Percentiles rank a stretch among this genome's conserved stretches.
phyloP scores from a whole-genome alignment of 371 early-diverging fungal species.

The Lichtheimia hyalospora region DNA sequence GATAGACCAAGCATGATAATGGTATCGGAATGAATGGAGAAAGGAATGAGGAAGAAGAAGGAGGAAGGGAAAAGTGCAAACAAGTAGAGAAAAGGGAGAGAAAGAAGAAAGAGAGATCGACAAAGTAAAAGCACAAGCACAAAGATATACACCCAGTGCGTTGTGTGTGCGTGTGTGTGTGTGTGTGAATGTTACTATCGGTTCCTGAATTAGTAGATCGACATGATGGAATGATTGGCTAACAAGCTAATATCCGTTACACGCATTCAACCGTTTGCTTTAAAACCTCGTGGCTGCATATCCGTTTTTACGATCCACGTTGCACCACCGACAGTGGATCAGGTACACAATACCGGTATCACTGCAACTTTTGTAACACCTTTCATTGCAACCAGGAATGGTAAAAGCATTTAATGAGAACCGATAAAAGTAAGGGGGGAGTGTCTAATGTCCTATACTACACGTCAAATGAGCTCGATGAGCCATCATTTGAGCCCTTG shows the following conservation, averaged over 20 bases:
- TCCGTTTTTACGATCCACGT: background rate
- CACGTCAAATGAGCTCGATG: constrained; percentile 1
- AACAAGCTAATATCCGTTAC: background rate
- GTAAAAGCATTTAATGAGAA: too few relatives aligned
- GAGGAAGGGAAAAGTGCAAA: background rate
- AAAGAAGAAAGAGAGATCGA: background rate
- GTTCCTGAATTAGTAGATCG: background rate
- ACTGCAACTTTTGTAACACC: too few relatives aligned
- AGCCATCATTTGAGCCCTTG: constrained; percentile 34
- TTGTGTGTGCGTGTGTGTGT: constrained; percentile 1
- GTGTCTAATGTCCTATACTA: too few relatives aligned
- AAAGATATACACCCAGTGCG: background rate
- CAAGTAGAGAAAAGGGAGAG: constrained; percentile 3
- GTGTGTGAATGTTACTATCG: background rate
- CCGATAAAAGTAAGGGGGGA: too few relatives aligned
- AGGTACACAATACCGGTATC: too few relatives aligned
- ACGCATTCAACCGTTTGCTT: too few relatives aligned
- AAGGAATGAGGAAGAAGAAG: background rate
- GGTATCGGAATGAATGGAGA: background rate
- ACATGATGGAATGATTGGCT: background rate
- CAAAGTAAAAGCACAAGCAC: too few relatives aligned
- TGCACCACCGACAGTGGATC: too few relatives aligned
- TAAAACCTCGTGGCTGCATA: background rate
- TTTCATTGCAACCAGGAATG: too few relatives aligned
- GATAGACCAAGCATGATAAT: constrained; percentile 16